Percentiles rank a stretch among this genome's conserved stretches.
phyloP scores from a whole-genome alignment of 495 filamentous ascomycete species.

The Talaromyces wortmannii region DNA sequence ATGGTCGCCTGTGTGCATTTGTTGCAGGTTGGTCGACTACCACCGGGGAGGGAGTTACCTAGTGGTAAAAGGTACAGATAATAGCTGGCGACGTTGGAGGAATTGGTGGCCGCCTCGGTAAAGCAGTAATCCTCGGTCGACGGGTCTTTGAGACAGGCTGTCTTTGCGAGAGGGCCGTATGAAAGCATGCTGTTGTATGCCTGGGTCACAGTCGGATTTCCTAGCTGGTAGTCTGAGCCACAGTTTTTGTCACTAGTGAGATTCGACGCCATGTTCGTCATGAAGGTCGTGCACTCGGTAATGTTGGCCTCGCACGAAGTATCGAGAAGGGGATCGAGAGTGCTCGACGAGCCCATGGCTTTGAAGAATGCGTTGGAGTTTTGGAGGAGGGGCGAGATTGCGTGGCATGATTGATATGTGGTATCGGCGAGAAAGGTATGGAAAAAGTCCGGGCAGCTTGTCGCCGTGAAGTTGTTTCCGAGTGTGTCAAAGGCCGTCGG shows the following conservation, averaged over 20 bases:
- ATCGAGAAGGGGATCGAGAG: slow-evolving; percentile 65
- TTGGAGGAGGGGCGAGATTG: slow-evolving; percentile 67
- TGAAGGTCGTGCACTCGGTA: slow-evolving; percentile 48
- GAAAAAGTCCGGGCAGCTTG: slow-evolving; percentile 62
- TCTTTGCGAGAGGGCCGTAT: slow-evolving; percentile 71
- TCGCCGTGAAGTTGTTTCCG: slow-evolving; percentile 58
- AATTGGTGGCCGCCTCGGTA: slow-evolving; percentile 77
- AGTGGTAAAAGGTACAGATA: slow-evolving; percentile 82
- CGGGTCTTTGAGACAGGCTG: slow-evolving; percentile 61
- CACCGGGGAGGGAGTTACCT: slow-evolving; percentile 58
- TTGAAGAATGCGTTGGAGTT: slow-evolving; percentile 74
- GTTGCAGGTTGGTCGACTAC: slow-evolving; percentile 59
- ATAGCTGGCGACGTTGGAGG: slow-evolving; percentile 54
- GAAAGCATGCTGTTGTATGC: slow-evolving; percentile 67
- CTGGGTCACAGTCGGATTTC: slow-evolving; percentile 63
- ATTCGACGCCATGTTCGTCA: slow-evolving; percentile 51
- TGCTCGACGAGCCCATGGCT: slow-evolving; percentile 52
- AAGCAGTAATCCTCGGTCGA: slow-evolving; percentile 50
- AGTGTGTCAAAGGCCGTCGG: slow-evolving; percentile 70
- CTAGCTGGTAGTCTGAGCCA: slow-evolving; percentile 54
- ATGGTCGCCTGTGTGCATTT: slow-evolving; percentile 66
- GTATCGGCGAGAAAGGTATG: slow-evolving; percentile 52
- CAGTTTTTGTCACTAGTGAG: slow-evolving; percentile 57
- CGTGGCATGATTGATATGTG: slow-evolving; percentile 62
- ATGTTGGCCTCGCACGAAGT: slow-evolving; percentile 60